Conservation (phyloP, 768 basidiomycete genomes). For the Mycena amicta region DNA sequence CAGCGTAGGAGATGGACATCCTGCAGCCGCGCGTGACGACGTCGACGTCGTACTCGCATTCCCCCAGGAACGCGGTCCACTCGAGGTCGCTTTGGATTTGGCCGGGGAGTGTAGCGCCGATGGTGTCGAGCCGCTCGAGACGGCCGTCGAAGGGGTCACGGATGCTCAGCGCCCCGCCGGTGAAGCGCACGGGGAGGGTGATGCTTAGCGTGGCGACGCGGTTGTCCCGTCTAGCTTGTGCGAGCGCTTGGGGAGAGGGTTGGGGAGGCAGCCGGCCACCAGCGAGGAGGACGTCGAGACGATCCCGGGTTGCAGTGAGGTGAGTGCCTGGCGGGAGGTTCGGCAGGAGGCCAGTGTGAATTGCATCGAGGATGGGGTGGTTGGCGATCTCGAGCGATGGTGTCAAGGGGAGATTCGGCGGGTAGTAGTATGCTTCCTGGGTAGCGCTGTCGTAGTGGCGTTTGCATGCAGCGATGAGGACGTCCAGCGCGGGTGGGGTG, state of each 20-base stretch:
- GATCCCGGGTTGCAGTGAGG: slow-evolving; percentile 67
- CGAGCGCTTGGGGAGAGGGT: slow-evolving; percentile 42
- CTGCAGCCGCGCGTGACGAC: slow-evolving; percentile 70
- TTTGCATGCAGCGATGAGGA: slow-evolving; percentile 73
- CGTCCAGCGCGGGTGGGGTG: slow-evolving; percentile 76
- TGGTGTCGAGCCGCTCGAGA: slow-evolving; percentile 64
- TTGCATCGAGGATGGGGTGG: slow-evolving; percentile 79
- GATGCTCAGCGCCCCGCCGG: slow-evolving; percentile 66
- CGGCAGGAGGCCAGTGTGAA: slow-evolving; percentile 74
- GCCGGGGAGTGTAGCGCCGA: slow-evolving; percentile 44
- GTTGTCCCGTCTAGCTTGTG: slow-evolving; percentile 54
- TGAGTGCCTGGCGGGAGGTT: slow-evolving; percentile 68
- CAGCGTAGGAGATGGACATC: slow-evolving; percentile 69
- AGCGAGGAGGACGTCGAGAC: slow-evolving; percentile 65
- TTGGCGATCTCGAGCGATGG: slow-evolving; percentile 79
- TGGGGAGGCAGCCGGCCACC: slow-evolving; percentile 64
- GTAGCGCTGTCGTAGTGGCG: slow-evolving; percentile 60
- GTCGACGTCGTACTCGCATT: slow-evolving; percentile 78
- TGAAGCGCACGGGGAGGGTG: slow-evolving; percentile 73
- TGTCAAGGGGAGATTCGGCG: slow-evolving; percentile 70
- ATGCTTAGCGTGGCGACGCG: slow-evolving; percentile 74
- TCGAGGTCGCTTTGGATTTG: slow-evolving; percentile 65
- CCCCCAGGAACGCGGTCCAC: slow-evolving; percentile 75
- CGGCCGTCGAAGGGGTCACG: slow-evolving; percentile 50
- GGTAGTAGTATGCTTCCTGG: slow-evolving; percentile 73